Base-by-base conservation (phyloP, 2,329 filamentous ascomycete genomes). In the Colletotrichum sp. region DNA sequence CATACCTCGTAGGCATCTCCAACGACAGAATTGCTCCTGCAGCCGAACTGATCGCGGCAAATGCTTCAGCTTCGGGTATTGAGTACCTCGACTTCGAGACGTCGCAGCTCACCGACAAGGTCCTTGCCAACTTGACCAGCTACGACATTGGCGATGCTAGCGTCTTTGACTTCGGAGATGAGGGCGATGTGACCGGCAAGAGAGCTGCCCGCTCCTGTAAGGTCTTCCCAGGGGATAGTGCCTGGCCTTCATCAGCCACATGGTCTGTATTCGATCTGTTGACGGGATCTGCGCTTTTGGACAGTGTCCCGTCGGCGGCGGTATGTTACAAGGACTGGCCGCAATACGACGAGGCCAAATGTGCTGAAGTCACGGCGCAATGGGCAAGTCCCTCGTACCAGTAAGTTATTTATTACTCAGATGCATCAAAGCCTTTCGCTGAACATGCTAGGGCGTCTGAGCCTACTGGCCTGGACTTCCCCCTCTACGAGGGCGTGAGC, bases 391-490 rank as follows among this genome's bases (percentile, higher is more conserved):
- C 71, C 1, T n/a, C 21, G 2, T 69, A 62, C 8, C 71, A 75
- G 89, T 26, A 26, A 26, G 26, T 26, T 26, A 26, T 6, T 26
- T 26, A 26, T 26, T 26, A 26, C 26, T 26, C 26, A 26, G 26
- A 26, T 26, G 26, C 5, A 26, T 26, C 26, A 26, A 26, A 26
- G 26, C 26, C 26, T 26, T 26, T 8, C 34, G 13, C 34, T 36
- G 15, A 36, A 15, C 15, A 18, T 12, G 2, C 15, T 3, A 72
- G 70, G 16, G 34, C 26, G n/a, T 72, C 64, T 8, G 70, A 68
- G 8, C 63, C 70, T 32, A 92, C 90, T 0, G 90, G 90, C 2
- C 90, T 92, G 79, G 90, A 91, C 78, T 89, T 86, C 8, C 90
- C 92, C 71, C 81, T 86, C 71, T 86, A 92, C 71, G 88, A 90